Percentiles rank a stretch among this genome's conserved stretches.
These are phyloP conservation scores for Rhinocladiella similis DNA, from an alignment of 2,329 filamentous ascomycete genomes.

Conservation along the genomic window DNA sequence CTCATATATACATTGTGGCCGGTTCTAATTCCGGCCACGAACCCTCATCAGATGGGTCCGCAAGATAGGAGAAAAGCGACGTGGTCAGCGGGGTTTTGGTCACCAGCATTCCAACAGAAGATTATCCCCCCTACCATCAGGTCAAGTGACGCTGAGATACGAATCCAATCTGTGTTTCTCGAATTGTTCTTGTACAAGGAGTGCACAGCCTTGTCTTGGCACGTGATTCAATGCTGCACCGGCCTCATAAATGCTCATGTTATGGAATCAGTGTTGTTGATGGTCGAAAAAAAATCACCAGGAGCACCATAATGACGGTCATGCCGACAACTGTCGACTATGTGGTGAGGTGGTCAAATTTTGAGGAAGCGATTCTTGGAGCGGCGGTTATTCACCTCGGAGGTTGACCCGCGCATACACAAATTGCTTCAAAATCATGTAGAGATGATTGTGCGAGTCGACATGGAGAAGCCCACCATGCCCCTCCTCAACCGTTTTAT, in stretches of 20 bases:
- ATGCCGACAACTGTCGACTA: too few relatives aligned
- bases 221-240: neutral
- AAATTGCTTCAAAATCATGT: neutral
- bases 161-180: neutral
- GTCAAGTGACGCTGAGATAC: neutral
- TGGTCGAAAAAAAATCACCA: neutral
- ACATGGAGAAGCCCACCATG: slow-evolving; percentile 28
- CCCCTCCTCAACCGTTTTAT: slow-evolving; percentile 15
- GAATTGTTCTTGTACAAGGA: neutral
- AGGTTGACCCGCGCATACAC: neutral
- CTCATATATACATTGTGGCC: slow-evolving; percentile 28
- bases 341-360: too few relatives aligned
- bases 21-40: slow-evolving; percentile 29
- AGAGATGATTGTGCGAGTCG: neutral
- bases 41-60: slow-evolving; percentile 7
- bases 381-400: too few relatives aligned
- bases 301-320: too few relatives aligned
- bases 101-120: neutral
- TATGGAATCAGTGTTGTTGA: neutral
- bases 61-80: slow-evolving; percentile 30
- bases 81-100: neutral
- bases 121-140: neutral
- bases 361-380: too few relatives aligned
- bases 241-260: neutral
- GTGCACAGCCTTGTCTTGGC: slow-evolving; percentile 18